A percentile compares a stretch with the other conserved stretches of the same genome.
phyloP scores from a whole-genome alignment of 2,329 filamentous ascomycete species.

The Microdochium nivale region DNA sequence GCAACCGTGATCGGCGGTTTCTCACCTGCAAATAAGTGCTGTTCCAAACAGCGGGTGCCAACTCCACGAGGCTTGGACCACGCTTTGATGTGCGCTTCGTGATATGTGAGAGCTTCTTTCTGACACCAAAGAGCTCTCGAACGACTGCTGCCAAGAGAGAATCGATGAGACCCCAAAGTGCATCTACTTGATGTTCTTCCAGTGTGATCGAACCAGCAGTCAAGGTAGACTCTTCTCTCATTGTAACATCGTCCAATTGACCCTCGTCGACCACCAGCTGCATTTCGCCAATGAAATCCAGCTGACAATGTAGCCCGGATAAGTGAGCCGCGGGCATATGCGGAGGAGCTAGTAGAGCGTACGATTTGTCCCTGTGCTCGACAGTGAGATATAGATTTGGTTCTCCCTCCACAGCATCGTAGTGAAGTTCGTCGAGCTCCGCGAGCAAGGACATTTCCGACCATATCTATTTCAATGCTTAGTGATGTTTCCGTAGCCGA shows the following conservation, averaged over 20 bases:
- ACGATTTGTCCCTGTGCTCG: conserved; percentile 19
- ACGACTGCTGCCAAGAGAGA: no score
- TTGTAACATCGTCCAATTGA: background rate
- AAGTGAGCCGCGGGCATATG: conserved; percentile 14
- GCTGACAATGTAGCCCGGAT: conserved; percentile 10
- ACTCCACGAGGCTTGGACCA: no score
- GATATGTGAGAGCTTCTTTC: no score
- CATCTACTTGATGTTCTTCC: no score
- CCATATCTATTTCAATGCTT: conserved; percentile 15
- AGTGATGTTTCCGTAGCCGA: conserved; percentile 2
- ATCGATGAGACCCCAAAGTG: no score
- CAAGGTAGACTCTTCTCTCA: no score
- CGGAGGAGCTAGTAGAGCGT: conserved; percentile 17
- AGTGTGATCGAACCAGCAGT: no score
- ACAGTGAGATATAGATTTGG: conserved; percentile 20
- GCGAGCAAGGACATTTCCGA: conserved; percentile 14
- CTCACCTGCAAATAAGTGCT: no score
- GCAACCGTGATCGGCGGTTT: no score
- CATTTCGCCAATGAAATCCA: background rate
- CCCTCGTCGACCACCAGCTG: background rate
- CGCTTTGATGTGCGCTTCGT: no score
- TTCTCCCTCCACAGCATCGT: conserved; percentile 9
- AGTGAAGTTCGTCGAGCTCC: conserved; percentile 11
- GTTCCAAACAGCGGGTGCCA: no score
- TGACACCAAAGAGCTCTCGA: no score